Percentiles rank a stretch among this genome's conserved stretches.
phyloP scores from a whole-genome alignment of 2,329 filamentous ascomycete genomes.

The Apiospora aurea region DNA sequence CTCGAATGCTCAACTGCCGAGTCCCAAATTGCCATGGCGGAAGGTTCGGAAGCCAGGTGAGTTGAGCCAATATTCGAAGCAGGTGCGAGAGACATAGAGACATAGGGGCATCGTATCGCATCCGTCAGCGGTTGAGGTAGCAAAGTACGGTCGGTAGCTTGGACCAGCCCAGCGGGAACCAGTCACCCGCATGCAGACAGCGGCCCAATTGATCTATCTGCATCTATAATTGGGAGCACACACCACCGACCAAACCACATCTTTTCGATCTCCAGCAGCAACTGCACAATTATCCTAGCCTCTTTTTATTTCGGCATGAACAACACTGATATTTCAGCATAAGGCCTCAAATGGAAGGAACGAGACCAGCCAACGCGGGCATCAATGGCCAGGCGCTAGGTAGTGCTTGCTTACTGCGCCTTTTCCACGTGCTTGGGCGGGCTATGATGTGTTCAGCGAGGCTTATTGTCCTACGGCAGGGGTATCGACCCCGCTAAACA shows the following conservation, averaged over 20 bases:
- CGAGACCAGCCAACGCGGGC: neutral
- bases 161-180: neutral
- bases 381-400: neutral
- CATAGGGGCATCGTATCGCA: neutral
- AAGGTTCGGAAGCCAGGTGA: neutral
- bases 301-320: neutral
- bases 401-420: neutral
- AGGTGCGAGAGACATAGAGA: neutral
- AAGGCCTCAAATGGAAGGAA: neutral
- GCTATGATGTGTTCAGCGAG: conserved; percentile 6
- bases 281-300: neutral
- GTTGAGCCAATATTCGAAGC: neutral
- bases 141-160: neutral
- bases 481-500: conserved; percentile 14
- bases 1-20: neutral
- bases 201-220: neutral
- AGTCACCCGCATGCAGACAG: neutral
- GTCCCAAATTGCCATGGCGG: neutral
- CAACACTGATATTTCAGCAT: neutral
- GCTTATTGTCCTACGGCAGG: neutral
- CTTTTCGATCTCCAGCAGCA: too few species aligned
- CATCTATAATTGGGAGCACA: neutral
- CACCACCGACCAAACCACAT: neutral
- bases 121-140: neutral
- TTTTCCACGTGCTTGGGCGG: neutral